These are phyloP conservation scores for Claviceps sorghi DNA, from an alignment of 2,329 filamentous ascomycete genomes.

Conservation along the genomic window DNA sequence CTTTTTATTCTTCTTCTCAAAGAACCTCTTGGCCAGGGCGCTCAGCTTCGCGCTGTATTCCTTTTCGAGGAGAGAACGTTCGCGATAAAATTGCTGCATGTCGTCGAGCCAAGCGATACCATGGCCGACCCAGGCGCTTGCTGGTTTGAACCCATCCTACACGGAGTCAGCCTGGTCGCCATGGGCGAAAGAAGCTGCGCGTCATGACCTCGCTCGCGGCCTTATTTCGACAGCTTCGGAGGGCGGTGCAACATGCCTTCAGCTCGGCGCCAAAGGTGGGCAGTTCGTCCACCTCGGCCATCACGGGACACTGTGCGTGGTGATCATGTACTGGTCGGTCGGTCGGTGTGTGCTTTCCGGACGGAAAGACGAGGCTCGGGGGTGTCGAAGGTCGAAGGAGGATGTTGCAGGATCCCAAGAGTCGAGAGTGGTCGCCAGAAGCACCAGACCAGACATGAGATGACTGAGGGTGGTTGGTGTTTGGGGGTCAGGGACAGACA, in stretches of 20 bases:
- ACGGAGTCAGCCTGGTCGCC: not conserved
- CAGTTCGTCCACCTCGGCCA: constrained; percentile 70
- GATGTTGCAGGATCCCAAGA: not conserved
- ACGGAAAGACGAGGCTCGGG: not conserved
- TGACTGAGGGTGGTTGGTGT: not conserved
- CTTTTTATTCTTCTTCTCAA: constrained; percentile 90
- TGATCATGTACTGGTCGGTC: constrained; percentile 8
- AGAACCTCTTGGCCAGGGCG: constrained; percentile 85
- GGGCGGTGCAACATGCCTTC: constrained; percentile 46
- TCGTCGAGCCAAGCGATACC: constrained; percentile 94
- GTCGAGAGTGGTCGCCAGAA: not conserved
- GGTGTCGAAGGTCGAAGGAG: not conserved
- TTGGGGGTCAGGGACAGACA: too few relatives aligned
- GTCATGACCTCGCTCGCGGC: not conserved
- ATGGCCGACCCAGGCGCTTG: constrained; percentile 79
- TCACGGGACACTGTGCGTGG: constrained; percentile 22
- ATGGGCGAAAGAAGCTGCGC: not conserved
- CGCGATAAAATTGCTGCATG: constrained; percentile 92
- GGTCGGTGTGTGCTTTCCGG: constrained; percentile 3
- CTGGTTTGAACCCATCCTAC: constrained; percentile 91
- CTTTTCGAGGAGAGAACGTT: constrained; percentile 86
- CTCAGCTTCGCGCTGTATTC: constrained; percentile 86
- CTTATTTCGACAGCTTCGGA: not conserved
- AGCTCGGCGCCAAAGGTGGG: constrained; percentile 87
- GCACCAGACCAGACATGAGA: not conserved